A percentile compares a stretch with the other conserved stretches of the same genome.
Evolutionary conservation across 305 asterid species (phyloP).

Genomic region (Fraxinus sp.): DNA sequence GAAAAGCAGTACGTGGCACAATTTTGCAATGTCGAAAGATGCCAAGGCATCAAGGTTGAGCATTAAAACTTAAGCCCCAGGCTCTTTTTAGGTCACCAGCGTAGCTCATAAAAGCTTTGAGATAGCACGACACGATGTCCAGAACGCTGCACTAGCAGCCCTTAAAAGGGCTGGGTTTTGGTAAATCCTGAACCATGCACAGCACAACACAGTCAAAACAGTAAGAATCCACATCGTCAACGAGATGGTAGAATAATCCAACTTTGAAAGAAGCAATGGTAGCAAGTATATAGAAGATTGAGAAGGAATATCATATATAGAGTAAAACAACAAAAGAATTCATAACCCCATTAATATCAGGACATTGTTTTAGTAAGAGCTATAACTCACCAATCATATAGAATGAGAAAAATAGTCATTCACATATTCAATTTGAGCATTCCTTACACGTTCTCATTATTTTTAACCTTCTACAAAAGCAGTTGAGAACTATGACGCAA

Average conservation of each 20-base stretch:
- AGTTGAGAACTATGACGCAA: not conserved
- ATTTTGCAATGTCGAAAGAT: not conserved
- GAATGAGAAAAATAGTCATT: not conserved
- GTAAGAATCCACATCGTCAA: not conserved
- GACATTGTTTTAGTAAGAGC: not conserved
- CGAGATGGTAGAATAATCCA: slow-evolving; percentile 1
- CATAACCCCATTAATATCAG: not conserved
- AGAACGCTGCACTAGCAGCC: slow-evolving; percentile 49
- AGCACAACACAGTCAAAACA: not conserved
- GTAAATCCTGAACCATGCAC: slow-evolving; percentile 32
- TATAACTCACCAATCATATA: not conserved
- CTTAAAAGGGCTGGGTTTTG: slow-evolving; percentile 48
- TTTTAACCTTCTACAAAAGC: not conserved
- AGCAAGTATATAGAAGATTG: not conserved
- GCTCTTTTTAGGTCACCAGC: not conserved
- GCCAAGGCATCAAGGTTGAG: not conserved
- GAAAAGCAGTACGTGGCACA: not conserved
- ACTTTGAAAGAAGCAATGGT: not conserved
- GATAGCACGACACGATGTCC: slow-evolving; percentile 47
- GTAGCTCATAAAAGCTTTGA: slow-evolving; percentile 43
- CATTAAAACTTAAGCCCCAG: not conserved
- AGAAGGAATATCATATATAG: not conserved
- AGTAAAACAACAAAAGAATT: not conserved
- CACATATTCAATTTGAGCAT: not conserved
- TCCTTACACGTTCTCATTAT: not conserved